Evolutionary conservation across 2,329 filamentous ascomycete species (phyloP), one percentile per base, ranked within the genome.

Genomic region (Xylariaceae sp.): DNA sequence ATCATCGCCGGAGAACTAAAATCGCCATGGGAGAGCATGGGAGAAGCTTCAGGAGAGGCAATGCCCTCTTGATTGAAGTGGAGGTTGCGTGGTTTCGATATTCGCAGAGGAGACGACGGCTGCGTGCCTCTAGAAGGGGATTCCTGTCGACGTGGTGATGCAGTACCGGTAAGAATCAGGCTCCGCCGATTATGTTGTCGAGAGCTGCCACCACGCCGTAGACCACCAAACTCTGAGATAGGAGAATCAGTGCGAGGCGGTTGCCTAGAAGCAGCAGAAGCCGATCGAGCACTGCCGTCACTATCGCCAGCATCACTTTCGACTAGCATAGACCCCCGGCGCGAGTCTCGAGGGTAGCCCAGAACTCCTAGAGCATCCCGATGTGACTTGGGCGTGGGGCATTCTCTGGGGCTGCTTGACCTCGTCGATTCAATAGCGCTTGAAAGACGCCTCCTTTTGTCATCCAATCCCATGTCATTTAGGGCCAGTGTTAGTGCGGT

Each of bases 361-460:
- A 86, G 73, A 59, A 75, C 81, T 59, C 80, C 82, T 49, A 76
- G 66, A 6, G 76, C 74, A 31, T 81, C 83, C 45, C 81, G 84
- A 64, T 92, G 86, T 0, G 92, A 97, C 59, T 89, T 86, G 8
- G 94, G 94, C 3, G 94, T 99, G 8, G 89, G 88, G 58, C 90
- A 94, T 70, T 95, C 91, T 69, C 85, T 85, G 0, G 94, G 94
- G 68, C 94, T 99, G 68, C 84, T 94, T 3, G 94, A 95, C 59
- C 89, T 81, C 1, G 89, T 92, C 1, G 91, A 95, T 31, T 84
- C 83, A 29, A 88, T 75, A 58, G 86, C 73, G 56, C 87, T 84
- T 50, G 86, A 85, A 46, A 74, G 65, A 43, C 71, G 70, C 46
- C 67, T 71, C 49, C 74, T 71, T 12, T 68, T 68, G 47, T 76